Conservation (phyloP, 2,329 filamentous ascomycete genomes). For the Teratosphaeriaceae sp. region DNA sequence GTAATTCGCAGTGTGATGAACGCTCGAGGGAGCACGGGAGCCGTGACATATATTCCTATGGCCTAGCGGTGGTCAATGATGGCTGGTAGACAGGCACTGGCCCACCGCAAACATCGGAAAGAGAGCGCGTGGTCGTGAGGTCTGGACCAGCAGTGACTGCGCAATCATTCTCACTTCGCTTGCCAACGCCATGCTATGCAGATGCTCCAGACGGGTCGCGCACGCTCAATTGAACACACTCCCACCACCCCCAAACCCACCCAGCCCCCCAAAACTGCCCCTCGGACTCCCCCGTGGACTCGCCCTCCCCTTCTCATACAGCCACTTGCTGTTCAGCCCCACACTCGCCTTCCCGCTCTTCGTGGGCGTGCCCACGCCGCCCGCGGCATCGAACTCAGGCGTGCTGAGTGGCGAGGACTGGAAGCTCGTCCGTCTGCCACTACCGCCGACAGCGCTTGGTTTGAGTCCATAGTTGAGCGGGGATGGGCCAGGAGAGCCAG, state of each 20-base stretch:
- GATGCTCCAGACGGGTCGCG: no score
- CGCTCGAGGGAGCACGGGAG: no score
- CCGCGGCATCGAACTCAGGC: constrained; percentile 21
- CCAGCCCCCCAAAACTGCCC: constrained; percentile 6
- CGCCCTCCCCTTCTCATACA: constrained; percentile 73
- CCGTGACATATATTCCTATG: no score
- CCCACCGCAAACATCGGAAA: no score
- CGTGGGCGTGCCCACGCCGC: constrained; percentile 20
- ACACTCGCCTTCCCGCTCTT: constrained; percentile 54
- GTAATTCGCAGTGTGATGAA: no score
- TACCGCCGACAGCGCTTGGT: no score
- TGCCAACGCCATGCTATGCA: not conserved
- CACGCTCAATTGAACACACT: constrained; percentile 7
- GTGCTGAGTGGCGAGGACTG: constrained; percentile 43
- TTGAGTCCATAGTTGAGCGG: constrained; percentile 5
- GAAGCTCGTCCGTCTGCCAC: constrained; percentile 11
- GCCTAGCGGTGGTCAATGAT: no score
- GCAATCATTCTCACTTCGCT: not conserved
- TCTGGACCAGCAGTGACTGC: no score
- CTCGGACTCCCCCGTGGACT: constrained; percentile 47
- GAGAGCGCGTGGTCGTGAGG: no score
- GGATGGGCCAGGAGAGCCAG: constrained; percentile 9
- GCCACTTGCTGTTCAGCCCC: constrained; percentile 84
- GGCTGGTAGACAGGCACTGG: no score
- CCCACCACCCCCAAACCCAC: constrained; percentile 9